Percentiles rank a stretch among this genome's conserved stretches.
Conservation (phyloP, 371 early-diverging fungal species). For the Vairimorpha ceranae region DNA sequence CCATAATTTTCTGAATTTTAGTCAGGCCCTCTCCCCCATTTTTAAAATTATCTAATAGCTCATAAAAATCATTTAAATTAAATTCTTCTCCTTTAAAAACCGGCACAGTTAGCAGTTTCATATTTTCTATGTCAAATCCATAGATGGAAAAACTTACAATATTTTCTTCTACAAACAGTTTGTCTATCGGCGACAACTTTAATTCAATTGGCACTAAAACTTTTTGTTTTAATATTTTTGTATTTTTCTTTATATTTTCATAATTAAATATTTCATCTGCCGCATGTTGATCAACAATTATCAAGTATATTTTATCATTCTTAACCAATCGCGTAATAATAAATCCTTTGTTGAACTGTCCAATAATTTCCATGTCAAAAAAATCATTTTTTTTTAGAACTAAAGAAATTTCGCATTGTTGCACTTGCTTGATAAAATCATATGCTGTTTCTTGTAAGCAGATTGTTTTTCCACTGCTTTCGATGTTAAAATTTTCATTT, state of each 20-base stretch:
- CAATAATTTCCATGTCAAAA: constrained; percentile 71
- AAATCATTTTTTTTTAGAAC: constrained; percentile 70
- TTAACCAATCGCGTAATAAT: constrained; percentile 69
- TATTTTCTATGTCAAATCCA: constrained; percentile 57
- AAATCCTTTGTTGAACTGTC: constrained; percentile 95
- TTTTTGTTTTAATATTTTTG: constrained; percentile 65
- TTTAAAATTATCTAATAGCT: constrained; percentile 51
- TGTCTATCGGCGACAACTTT: constrained; percentile 71
- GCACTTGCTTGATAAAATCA: background rate
- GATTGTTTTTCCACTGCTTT: background rate
- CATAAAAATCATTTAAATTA: constrained; percentile 52
- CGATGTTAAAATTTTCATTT: no score
- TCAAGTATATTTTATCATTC: constrained; percentile 67
- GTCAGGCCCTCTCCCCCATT: constrained; percentile 20
- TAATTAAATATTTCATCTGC: constrained; percentile 91
- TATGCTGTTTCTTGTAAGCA: background rate
- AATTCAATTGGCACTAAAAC: constrained; percentile 66
- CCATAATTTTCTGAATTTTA: constrained; percentile 58
- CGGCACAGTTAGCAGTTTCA: constrained; percentile 42
- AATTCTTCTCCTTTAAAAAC: constrained; percentile 50
- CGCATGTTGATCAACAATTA: constrained; percentile 94
- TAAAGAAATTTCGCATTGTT: constrained; percentile 7
- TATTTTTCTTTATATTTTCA: constrained; percentile 66
- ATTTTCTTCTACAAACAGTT: constrained; percentile 71
- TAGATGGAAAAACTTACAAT: constrained; percentile 65